These are phyloP conservation scores for Myxozyma mucilagina DNA, from an alignment of 805 yeast species.

Conservation along the genomic window DNA sequence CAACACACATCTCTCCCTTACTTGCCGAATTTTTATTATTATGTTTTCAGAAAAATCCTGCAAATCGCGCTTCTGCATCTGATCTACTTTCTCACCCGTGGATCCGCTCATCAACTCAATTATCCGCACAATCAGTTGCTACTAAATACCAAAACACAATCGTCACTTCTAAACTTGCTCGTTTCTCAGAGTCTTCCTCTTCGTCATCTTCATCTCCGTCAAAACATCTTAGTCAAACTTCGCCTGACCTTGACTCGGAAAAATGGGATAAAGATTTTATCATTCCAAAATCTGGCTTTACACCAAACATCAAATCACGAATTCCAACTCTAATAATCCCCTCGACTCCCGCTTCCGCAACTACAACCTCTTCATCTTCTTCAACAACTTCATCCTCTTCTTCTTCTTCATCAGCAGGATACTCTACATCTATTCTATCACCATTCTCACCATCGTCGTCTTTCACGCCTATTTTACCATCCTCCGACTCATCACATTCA, in stretches of 20 bases:
- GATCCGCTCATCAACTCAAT: constrained; percentile 1
- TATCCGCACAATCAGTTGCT: too few relatives aligned
- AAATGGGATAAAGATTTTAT: constrained; percentile 21
- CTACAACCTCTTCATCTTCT: constrained; percentile 2
- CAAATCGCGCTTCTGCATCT: constrained; percentile 56
- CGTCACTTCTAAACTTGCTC: too few relatives aligned
- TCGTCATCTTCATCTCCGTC: too few relatives aligned
- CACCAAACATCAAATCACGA: neutral
- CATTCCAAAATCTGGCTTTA: neutral
- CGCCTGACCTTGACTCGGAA: neutral
- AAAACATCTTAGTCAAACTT: too few relatives aligned
- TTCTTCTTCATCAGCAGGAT: neutral
- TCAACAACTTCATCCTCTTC: neutral
- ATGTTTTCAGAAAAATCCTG: constrained; percentile 73
- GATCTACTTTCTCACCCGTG: constrained; percentile 54
- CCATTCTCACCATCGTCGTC: too few relatives aligned
- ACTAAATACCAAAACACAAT: too few relatives aligned
- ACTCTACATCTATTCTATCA: too few relatives aligned
- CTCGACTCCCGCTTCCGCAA: neutral
- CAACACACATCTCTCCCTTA: constrained; percentile 47
- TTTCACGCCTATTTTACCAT: too few relatives aligned
- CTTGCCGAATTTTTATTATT: constrained; percentile 59
- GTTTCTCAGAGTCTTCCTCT: too few relatives aligned
- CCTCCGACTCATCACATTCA: too few relatives aligned
- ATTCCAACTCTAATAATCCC: constrained; percentile 1